Evolutionary conservation across 1,284 basidiomycete genomes (phyloP), one percentile per base, ranked within the genome.

Genomic region (Moesziomyces sp.): DNA sequence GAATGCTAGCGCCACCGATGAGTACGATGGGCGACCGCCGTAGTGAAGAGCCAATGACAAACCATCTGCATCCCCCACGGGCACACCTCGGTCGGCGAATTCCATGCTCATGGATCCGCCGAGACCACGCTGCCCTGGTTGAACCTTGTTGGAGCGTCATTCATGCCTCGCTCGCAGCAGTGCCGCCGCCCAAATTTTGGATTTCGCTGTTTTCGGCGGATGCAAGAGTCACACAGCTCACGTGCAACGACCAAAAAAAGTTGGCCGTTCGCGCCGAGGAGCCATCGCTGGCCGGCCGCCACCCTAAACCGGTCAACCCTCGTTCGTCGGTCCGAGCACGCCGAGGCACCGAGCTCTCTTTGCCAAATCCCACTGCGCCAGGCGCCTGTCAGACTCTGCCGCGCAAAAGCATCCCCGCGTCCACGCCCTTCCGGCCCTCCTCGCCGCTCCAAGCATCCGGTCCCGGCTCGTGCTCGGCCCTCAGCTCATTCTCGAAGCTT

Each of bases 171-270:
- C 38, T 14, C 16, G 38, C 16, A 1, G 5, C 13, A 40, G 18
- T 2, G 14, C 16, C 24, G 24, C 24, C 24, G 6, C 26, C 1
- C 16, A 18, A 24, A 21, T 18, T 40, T 21, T 45, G 18, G 23
- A 21, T 26, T 34, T 48, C 54, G 46, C 54, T 48, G 47, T 57
- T 56, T 56, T 56, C 54, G 54, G 54, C 54, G 54, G 54, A 43
- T 56, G 14, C 11, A 11, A 5, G 40, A n/a, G n/a, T 1, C 11
- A 13, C 14, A 26, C 16, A 21, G 47, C 28, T 49, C 47, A 18
- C 30, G 28, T 8, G 24, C 19, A 18, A 11, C 11, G 30, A 10
- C 49, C n/a, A 40, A 51, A 21, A 40, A 51, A 16, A n/a, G 38
- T n/a, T 40, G 38, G 38, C 38, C 38, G 38, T 35, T 35, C 35